These are phyloP conservation scores for Viola pubescens DNA, from an alignment of 441 rosid species.

Conservation along the genomic window DNA sequence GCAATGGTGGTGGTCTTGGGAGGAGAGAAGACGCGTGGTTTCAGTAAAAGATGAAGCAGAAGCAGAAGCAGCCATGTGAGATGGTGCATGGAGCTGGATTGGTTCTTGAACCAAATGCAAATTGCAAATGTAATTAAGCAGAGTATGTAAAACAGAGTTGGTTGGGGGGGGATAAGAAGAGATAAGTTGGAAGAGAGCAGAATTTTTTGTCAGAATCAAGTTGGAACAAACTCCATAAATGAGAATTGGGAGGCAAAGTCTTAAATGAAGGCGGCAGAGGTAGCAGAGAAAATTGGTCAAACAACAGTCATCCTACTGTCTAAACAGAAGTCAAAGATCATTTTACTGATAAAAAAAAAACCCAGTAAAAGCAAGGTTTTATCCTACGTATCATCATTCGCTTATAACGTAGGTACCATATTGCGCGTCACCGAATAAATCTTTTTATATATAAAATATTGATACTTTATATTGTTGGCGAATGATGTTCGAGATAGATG, in stretches of 20 bases:
- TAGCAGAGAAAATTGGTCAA: conserved; percentile 5
- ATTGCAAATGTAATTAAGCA: background rate
- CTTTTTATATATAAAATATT: too few species aligned
- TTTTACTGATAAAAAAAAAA: background rate
- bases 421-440: too few species aligned
- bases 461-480: too few species aligned
- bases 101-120: conserved; percentile 1
- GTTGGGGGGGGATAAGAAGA: conserved; percentile 17
- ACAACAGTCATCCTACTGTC: background rate
- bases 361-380: too few species aligned
- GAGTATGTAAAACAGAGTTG: background rate
- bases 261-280: conserved; percentile 14
- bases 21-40: conserved; percentile 6
- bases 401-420: too few species aligned
- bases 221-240: conserved; percentile 21
- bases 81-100: conserved; percentile 3
- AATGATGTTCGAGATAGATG: background rate
- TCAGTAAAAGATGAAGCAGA: background rate
- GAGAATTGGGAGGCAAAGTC: conserved; percentile 7
- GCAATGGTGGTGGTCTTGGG: background rate
- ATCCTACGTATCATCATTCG: too few species aligned
- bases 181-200: conserved; percentile 11
- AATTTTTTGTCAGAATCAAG: background rate
- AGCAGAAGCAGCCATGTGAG: conserved; percentile 11
- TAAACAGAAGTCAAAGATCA: background rate